A percentile compares a stretch with the other conserved stretches of the same genome.
phyloP scores from a whole-genome alignment of 345 rosid species.

The Aurinia saxatilis region DNA sequence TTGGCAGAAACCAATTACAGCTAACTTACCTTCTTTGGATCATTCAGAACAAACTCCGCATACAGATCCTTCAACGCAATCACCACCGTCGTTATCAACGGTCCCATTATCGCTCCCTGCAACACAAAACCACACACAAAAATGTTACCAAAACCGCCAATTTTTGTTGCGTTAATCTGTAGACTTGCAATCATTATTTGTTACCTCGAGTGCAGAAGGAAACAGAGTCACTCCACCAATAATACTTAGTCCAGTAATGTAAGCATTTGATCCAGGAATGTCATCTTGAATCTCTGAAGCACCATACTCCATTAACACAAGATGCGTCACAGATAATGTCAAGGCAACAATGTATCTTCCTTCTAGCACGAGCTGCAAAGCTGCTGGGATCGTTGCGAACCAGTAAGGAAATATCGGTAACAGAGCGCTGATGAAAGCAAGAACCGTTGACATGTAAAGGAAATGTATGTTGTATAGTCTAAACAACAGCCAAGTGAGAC shows the following conservation, averaged over 20 bases:
- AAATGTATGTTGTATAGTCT: slow-evolving; percentile 79
- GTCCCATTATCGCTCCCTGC: slow-evolving; percentile 99
- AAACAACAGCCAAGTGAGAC: slow-evolving; percentile 91
- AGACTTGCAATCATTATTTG: neutral
- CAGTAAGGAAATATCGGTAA: slow-evolving; percentile 80
- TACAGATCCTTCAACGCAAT: slow-evolving; percentile 89
- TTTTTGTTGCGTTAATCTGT: neutral
- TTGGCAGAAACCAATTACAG: neutral
- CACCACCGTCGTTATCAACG: slow-evolving; percentile 86
- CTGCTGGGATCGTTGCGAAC: slow-evolving; percentile 88
- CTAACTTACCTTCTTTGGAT: slow-evolving; percentile 42
- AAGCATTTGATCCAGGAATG: slow-evolving; percentile 76
- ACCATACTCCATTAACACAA: slow-evolving; percentile 77
- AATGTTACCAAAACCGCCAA: neutral
- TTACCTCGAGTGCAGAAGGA: slow-evolving; percentile 91
- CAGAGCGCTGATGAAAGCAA: slow-evolving; percentile 69
- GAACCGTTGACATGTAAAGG: slow-evolving; percentile 73
- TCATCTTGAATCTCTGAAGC: slow-evolving; percentile 85
- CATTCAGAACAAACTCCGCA: slow-evolving; percentile 70
- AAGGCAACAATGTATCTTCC: slow-evolving; percentile 63
- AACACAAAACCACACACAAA: neutral
- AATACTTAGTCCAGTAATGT: slow-evolving; percentile 89
- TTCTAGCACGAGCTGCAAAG: slow-evolving; percentile 61
- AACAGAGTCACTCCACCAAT: slow-evolving; percentile 96
- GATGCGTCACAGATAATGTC: slow-evolving; percentile 54